Base-by-base conservation (phyloP, 1,284 basidiomycete genomes). In the Apiotrichum domesticum region DNA sequence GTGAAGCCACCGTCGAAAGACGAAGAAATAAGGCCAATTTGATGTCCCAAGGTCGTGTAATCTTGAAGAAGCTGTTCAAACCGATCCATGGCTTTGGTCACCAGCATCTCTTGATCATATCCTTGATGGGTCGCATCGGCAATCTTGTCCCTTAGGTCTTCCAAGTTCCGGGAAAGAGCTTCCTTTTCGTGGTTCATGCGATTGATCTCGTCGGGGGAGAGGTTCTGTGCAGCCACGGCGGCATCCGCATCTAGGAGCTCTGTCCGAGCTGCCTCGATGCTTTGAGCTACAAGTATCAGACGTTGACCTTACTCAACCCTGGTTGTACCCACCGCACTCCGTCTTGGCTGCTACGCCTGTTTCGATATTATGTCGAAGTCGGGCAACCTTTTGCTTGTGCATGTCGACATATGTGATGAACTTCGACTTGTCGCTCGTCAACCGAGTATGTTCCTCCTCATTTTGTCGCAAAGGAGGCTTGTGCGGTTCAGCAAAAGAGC, bases 141-240 rank as follows among this genome's bases (percentile, higher is more conserved):
- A 8, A 87, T 83, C 69, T 86, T 90, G 64, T 82, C 80, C 61
- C 84, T 85, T 46, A 91, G 81, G 57, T 89, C 88, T 65, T 87
- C 86, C 41, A 90, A 69, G 80, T 87, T 61, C 80, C 84, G 34
- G 80, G 78, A 53, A 29, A 94, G 79, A 21, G 79, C 82, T 66
- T 90, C 87, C 62, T 88, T 86, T 63, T 92, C 89, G 13, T 84
- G 84, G 63, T 86, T 92, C 90, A 94, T 93, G 39, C 85, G 84
- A 49, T 82, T 78, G 44, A 91, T 88, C 75, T 94, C 90, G 70
- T 92, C 88, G 0, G 86, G 86, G 1, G 86, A 83, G 35, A 94
- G 80, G 68, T 93, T 92, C 72, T 94, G 90, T 41, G 80, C 83
- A 64, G 84, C 84, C 21, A 94, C 87, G 10, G 87, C 81, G 1